These are phyloP conservation scores for Protostelium mycophagum DNA, from an alignment of 78 protist species.

Conservation along the genomic window DNA sequence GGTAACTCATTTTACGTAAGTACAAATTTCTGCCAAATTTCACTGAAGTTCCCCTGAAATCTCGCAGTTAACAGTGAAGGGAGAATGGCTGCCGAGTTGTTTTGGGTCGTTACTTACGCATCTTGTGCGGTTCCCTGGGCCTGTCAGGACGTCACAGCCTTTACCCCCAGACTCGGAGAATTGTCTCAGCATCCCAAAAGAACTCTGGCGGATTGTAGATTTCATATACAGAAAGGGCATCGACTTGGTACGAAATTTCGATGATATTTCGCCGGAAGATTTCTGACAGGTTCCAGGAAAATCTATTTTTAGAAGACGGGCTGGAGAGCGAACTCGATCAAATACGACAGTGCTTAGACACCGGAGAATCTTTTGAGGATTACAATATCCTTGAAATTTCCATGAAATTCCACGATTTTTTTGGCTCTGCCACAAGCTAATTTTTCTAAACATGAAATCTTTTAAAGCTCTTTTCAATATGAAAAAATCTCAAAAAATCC, in stretches of 20 bases:
- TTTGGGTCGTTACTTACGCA: slow-evolving; percentile 63
- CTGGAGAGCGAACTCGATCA: slow-evolving; percentile 21
- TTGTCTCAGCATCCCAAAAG: slow-evolving; percentile 68
- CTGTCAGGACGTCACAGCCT: slow-evolving; percentile 23
- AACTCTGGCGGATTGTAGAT: slow-evolving; percentile 77
- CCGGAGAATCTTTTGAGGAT: slow-evolving; percentile 12
- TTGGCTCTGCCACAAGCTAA: too few species aligned
- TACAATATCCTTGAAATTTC: not conserved
- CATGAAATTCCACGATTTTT: not conserved
- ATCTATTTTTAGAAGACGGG: slow-evolving; percentile 52
- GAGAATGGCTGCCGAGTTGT: slow-evolving; percentile 41
- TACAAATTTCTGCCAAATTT: not conserved
- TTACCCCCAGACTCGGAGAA: slow-evolving; percentile 24
- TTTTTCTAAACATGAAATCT: too few species aligned
- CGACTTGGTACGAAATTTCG: not conserved
- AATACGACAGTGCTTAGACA: slow-evolving; percentile 65
- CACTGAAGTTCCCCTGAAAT: not conserved
- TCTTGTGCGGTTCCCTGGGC: slow-evolving; percentile 38
- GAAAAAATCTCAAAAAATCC: too few species aligned
- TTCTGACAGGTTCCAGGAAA: not conserved
- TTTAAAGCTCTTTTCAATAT: too few species aligned
- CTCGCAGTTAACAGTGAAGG: slow-evolving; percentile 35
- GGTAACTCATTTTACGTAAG: slow-evolving; percentile 62
- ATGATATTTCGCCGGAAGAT: not conserved
- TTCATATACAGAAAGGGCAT: slow-evolving; percentile 41